Evolutionary conservation across 441 rosid genomes (phyloP), one percentile per base, ranked within the genome.

Genomic region (Mallotus repandus): DNA sequence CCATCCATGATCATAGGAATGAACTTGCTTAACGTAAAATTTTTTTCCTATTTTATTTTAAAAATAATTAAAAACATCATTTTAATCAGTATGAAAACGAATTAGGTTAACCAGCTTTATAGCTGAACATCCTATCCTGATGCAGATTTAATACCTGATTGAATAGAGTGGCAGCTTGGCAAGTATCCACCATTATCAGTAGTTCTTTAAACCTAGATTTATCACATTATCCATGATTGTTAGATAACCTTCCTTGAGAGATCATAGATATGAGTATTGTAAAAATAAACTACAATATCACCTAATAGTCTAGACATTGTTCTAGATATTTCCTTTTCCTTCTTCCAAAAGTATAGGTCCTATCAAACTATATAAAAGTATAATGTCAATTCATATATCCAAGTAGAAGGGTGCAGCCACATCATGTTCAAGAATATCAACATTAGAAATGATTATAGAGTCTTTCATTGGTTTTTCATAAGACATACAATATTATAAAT

Each of bases 81-180:
- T 56, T 57, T 5, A 58, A 11, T 2, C 55, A 9, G 18, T 45
- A 21, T 19, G 54, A 1, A 35, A 32, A 55, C 11, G 54, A 59
- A 50, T 35, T 11, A 64, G 21, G 19, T 54, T 54, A 7, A 60
- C 5, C 0, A 35, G 41, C 41, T 35, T 4, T 35, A 35, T 35
- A 35, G 41, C 41, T 35, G 41, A 57, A 45, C 21, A 46, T 11
- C 53, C 70, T 41, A 52, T 55, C 16, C 16, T 22, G 9, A 76
- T 63, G 53, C 53, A 73, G 70, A 80, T 25, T 25, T 69, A 67
- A 68, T 67, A 95, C 99, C 97, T 96, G 98, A 75, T 89, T 86
- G 77, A 96, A 96, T 74, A 96, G 94, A 78, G 98, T 96, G 73
- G 98, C 90, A 68, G 98, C 99, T 88, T 96, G 99, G 81, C 98